Base-by-base conservation (phyloP, 2,329 filamentous ascomycete species). In the Paecilomyces fulvus region DNA sequence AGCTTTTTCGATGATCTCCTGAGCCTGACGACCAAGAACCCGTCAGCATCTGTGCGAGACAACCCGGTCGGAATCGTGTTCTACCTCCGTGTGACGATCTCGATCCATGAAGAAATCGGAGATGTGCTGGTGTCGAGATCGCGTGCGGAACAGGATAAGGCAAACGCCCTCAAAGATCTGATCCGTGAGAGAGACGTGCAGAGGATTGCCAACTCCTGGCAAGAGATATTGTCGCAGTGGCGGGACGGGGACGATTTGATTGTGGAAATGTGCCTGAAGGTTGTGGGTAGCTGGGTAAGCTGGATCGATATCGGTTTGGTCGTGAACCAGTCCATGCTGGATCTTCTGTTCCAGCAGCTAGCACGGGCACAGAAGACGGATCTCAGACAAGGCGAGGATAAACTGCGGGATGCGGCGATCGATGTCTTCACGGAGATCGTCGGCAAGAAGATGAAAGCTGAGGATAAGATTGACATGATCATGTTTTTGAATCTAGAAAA, bases 281-380 rank as follows among this genome's bases (percentile, higher is more conserved):
- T 91, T n/a, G 85, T 99, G 62, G 91, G 90, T 37, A 94, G 92
- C 71, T 99, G 94, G 92, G 91, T 96, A 59, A 95, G 91, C 80
- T 99, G 94, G 94, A 95, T 95, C 67, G 94, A 97, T 69, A 97
- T 99, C 65, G 89, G 88, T 53, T 79, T 99, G 56, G 86, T 99
- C 49, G 90, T 99, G 65, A 95, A 95, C 72, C 84, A 92, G 69
- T 83, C 87, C 55, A 94, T 96, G 82, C 84, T 97, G 66, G 85
- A 83, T 68, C 82, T 91, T 52, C 80, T 99, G 58, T 87, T 96
- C 66, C 88, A 94, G 62, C 83, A 97, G 61, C 87, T 95, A 56
- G 90, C 89, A n/a, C 88, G 87, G 72, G 79, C 84, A 73, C 72
- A 82, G 67, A 81, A 84, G 70, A 68, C 80, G 61, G 74, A 80